Base-by-base conservation (phyloP, 1,139 yeast species). In the Debaryomyces psychrophilus region DNA sequence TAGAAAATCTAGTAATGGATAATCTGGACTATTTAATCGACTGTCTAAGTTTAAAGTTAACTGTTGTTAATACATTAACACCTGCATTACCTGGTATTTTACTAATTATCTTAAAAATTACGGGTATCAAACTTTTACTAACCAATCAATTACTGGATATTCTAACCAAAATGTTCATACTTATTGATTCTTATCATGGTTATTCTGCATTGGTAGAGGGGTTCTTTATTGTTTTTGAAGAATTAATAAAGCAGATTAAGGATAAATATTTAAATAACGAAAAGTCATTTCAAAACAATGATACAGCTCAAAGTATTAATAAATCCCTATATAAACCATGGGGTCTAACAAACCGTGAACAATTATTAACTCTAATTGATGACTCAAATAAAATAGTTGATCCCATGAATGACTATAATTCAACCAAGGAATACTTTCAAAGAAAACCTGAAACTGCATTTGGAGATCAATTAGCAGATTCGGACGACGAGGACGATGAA, bases 11-110 rank as follows among this genome's bases (percentile, higher is more conserved):
- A 52, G 71, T 93, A 3, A 58, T 76, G 35, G 83, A 81, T 34
- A 92, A 92, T 60, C 78, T 83, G 55, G 97, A 92, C 59, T 92
- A 92, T 60, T 64, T 93, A 22, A 69, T 90, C 9, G 97, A 93
- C 62, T 69, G 90, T 0, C 68, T 90, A 14, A 85, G 96, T 6
- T 66, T 83, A 35, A 81, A 79, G 52, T 68, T 93, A 44, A 81
- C 88, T 23, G 79, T 87, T 3, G 82, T 90, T 8, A 75, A 80
- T 18, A 64, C 69, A 12, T 71, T 92, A 48, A 82, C 92, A 0
- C 93, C 96, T 0, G 73, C 90, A 31, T 77, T 90, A 0, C 83
- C 95, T 0, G 82, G 84, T 0, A 82, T 90, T 2, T 68, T 90
- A 26, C 72, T 85, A 44, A 83, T 89, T 5, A 66, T 90, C 33